Percentiles rank a stretch among this genome's conserved stretches.
Evolutionary conservation across 768 basidiomycete species (phyloP).

Genomic region (Suillus subluteus): DNA sequence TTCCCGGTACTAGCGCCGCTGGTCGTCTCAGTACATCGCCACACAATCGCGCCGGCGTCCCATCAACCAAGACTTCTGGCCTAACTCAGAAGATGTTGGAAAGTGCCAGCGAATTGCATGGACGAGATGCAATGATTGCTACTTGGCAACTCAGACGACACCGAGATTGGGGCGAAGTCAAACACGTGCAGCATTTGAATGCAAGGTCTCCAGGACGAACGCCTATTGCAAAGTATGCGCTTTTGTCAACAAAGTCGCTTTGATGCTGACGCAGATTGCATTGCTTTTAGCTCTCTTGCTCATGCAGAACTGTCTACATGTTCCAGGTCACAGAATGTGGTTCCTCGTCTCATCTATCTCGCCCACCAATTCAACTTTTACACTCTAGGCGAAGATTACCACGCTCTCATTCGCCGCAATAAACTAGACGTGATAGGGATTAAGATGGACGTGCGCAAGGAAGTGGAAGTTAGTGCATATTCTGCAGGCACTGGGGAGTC

Average conservation of each 20-base stretch:
- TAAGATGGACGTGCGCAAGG: constrained; percentile 72
- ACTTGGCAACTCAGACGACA: constrained; percentile 66
- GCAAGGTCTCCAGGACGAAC: constrained; percentile 14
- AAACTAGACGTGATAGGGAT: constrained; percentile 58
- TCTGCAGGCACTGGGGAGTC: constrained; percentile 43
- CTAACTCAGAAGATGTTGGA: constrained; percentile 40
- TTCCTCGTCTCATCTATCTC: constrained; percentile 80
- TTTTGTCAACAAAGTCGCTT: constrained; percentile 5
- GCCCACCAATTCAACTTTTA: constrained; percentile 86
- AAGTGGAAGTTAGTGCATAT: constrained; percentile 69
- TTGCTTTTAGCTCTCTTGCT: constrained; percentile 59
- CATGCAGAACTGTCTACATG: constrained; percentile 83
- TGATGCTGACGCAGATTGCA: constrained; percentile 15
- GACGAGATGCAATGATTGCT: constrained; percentile 50
- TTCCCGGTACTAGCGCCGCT: constrained; percentile 56
- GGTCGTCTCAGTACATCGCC: constrained; percentile 39
- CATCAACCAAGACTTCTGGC: constrained; percentile 37
- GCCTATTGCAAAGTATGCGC: constrained; percentile 10
- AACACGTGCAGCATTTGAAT: constrained; percentile 25
- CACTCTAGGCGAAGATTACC: constrained; percentile 75
- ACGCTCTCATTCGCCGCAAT: constrained; percentile 70
- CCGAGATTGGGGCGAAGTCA: constrained; percentile 57
- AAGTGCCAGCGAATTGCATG: constrained; percentile 38
- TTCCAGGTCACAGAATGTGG: constrained; percentile 57
- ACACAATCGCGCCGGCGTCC: constrained; percentile 28